phyloP scores from a whole-genome alignment of 2,329 filamentous ascomycete species.

The Pezicula radicicola region DNA sequence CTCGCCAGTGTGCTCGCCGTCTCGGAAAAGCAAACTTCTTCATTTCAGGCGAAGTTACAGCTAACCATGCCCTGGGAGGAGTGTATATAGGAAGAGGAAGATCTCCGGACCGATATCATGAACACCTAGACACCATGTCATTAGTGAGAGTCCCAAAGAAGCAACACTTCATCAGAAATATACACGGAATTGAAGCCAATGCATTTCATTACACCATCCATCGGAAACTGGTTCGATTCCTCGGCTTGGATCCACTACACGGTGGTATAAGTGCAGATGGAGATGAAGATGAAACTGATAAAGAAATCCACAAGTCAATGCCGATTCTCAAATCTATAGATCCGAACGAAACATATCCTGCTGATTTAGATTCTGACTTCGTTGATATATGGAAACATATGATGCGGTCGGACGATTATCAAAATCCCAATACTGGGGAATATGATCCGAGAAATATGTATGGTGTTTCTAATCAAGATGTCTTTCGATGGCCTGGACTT shows the following conservation, averaged over 20 bases:
- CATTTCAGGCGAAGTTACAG: slow-evolving; percentile 60
- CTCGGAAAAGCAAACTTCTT: slow-evolving; percentile 62
- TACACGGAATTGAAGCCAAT: not conserved
- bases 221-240: not conserved
- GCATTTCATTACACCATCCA: not conserved
- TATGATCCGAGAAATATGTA: slow-evolving; percentile 64
- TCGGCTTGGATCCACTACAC: not conserved
- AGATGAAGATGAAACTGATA: too few relatives aligned
- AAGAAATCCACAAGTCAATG: not conserved
- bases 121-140: not conserved
- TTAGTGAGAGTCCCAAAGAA: not conserved
- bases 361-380: slow-evolving; percentile 50
- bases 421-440: slow-evolving; percentile 55
- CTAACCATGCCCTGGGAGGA: slow-evolving; percentile 55
- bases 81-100: slow-evolving; percentile 51
- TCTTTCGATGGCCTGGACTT: slow-evolving; percentile 61
- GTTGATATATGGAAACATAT: slow-evolving; percentile 50
- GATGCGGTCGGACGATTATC: slow-evolving; percentile 53
- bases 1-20: slow-evolving; percentile 51
- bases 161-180: not conserved
- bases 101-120: not conserved
- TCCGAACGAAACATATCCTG: slow-evolving; percentile 29
- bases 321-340: not conserved
- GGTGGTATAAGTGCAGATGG: not conserved
- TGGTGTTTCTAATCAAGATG: slow-evolving; percentile 62